Evolutionary conservation across 108 stramenopile species (phyloP).

Genomic region (Pseudonitzschia multiseries): DNA sequence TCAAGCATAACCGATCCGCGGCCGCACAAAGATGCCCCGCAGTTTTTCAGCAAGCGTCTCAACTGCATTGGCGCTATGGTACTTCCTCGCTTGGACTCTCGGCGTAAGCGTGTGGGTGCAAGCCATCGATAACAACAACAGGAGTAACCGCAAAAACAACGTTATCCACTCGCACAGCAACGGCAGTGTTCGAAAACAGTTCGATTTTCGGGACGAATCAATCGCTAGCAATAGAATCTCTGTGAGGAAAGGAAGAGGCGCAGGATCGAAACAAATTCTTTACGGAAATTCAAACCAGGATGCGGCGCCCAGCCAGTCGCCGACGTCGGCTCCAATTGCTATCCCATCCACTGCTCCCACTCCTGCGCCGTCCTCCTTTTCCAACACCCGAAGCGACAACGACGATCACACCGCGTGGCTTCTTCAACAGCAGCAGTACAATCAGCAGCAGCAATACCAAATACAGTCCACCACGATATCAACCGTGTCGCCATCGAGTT

Average conservation of each 20-base stretch:
- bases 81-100: not conserved
- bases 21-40: not conserved
- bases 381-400: not conserved
- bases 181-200: not conserved
- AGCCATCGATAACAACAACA: not conserved
- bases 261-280: not conserved
- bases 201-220: not conserved
- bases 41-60: not conserved
- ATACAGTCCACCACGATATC: not conserved
- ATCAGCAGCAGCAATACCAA: constrained; percentile 20
- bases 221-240: not conserved
- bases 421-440: constrained; percentile 21
- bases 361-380: not conserved
- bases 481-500: not conserved
- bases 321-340: not conserved
- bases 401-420: constrained; percentile 34
- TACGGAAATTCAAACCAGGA: not conserved
- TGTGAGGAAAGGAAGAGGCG: not conserved
- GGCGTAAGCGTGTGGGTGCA: not conserved
- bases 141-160: not conserved
- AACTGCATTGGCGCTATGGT: not conserved
- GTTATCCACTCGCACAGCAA: too few species aligned
- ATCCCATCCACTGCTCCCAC: not conserved
- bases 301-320: not conserved
- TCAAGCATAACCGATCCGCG: not conserved